phyloP scores from a whole-genome alignment of 805 yeast genomes.

The Barnettozyma sucrosica region DNA sequence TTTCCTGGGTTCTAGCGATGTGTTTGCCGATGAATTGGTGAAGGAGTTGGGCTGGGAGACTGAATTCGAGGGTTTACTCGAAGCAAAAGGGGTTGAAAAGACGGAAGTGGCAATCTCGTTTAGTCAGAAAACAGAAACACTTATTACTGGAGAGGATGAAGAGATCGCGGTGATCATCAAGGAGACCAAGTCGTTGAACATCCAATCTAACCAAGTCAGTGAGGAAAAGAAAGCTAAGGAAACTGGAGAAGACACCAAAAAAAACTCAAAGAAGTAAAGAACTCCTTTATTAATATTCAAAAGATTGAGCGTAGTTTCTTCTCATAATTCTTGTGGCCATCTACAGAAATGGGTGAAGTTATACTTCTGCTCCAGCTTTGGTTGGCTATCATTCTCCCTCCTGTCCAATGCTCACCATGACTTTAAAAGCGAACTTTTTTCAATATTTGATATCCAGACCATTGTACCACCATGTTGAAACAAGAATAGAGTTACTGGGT shows the following conservation, averaged over 20 bases:
- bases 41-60: conserved; percentile 57
- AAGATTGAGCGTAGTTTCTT: too few relatives aligned
- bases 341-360: too few relatives aligned
- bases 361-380: too few relatives aligned
- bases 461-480: too few relatives aligned
- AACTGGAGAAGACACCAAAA: background rate
- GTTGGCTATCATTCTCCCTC: too few relatives aligned
- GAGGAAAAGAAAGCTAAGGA: background rate
- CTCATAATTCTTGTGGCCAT: too few relatives aligned
- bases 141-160: conserved; percentile 19
- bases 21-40: conserved; percentile 49
- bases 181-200: background rate
- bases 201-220: background rate
- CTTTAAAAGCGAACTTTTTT: too few relatives aligned
- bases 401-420: too few relatives aligned
- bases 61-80: conserved; percentile 42
- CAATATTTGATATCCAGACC: too few relatives aligned
- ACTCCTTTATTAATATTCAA: background rate
- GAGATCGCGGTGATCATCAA: background rate
- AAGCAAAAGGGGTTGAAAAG: conserved; percentile 4
- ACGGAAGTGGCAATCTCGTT: too few relatives aligned
- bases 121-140: background rate
- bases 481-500: too few relatives aligned
- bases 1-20: conserved; percentile 59
- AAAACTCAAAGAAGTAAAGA: background rate